Percentiles rank a stretch among this genome's conserved stretches.
Conservation (phyloP, 2,329 filamentous ascomycete genomes). For the Elsinoe ampelina region DNA sequence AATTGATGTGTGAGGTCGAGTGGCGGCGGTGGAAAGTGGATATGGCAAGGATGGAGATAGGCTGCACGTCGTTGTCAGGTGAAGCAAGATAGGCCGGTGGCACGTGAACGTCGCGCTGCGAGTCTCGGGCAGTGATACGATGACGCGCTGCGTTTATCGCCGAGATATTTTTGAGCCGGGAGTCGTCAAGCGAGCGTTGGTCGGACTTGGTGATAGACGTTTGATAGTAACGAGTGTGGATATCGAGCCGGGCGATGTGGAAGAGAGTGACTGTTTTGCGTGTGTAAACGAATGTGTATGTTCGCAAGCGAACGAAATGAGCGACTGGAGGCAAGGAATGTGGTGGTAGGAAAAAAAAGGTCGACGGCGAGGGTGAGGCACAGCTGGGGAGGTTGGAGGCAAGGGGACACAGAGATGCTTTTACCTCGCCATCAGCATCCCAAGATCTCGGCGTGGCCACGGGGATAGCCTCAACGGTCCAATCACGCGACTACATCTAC, state of each 20-base stretch:
- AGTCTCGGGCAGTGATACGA: constrained; percentile 2
- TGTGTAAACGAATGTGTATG: neutral
- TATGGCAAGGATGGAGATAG: constrained; percentile 8
- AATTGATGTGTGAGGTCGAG: neutral
- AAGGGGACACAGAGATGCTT: constrained; percentile 5
- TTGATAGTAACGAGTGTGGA: constrained; percentile 9
- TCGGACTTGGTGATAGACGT: constrained; percentile 14
- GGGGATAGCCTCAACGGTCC: constrained; percentile 10
- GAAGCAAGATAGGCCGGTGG: constrained; percentile 2
- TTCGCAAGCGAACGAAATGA: constrained; percentile 1
- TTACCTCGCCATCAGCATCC: neutral
- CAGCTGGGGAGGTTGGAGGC: neutral
- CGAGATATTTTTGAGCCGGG: neutral
- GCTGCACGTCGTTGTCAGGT: constrained; percentile 11
- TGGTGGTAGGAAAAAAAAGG: neutral
- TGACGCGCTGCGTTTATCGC: constrained; percentile 6
- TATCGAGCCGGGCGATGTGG: neutral
- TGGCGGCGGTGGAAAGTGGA: constrained; percentile 1
- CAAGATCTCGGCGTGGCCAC: neutral
- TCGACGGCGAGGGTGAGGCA: neutral
- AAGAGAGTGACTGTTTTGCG: neutral
- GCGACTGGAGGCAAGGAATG: constrained; percentile 9
- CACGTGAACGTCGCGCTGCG: constrained; percentile 8
- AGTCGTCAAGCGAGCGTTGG: constrained; percentile 7
- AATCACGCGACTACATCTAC: neutral